These are phyloP conservation scores for Aspergillus amoenus DNA, from an alignment of 2,329 filamentous ascomycete species.

Conservation along the genomic window DNA sequence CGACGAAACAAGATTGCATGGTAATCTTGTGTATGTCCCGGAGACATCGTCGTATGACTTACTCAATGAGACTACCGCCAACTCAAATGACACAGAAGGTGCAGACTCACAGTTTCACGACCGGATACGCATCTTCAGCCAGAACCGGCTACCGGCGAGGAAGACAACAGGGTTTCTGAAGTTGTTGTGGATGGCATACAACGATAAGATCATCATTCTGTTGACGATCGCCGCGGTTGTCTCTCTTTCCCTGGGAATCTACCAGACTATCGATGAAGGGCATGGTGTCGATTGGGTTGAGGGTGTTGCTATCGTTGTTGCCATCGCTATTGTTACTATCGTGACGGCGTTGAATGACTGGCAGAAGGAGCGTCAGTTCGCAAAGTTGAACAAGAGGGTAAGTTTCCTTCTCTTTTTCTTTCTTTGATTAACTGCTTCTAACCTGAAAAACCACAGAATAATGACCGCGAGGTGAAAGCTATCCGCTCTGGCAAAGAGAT, in stretches of 20 bases:
- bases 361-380: slow-evolving; percentile 67
- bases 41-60: slow-evolving; percentile 46
- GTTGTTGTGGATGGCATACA: slow-evolving; percentile 68
- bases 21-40: slow-evolving; percentile 70
- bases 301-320: slow-evolving; percentile 65
- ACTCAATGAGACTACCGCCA: background rate
- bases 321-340: slow-evolving; percentile 63
- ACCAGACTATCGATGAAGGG: slow-evolving; percentile 59
- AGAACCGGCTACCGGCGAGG: slow-evolving; percentile 63
- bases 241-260: slow-evolving; percentile 68
- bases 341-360: slow-evolving; percentile 66
- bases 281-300: slow-evolving; percentile 64
- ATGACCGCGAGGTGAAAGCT: slow-evolving; percentile 65
- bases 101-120: slow-evolving; percentile 49
- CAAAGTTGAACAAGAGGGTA: slow-evolving; percentile 56
- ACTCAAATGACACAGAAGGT: slow-evolving; percentile 10
- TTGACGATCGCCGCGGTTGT: slow-evolving; percentile 67
- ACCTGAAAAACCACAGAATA: slow-evolving; percentile 50
- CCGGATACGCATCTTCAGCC: slow-evolving; percentile 59
- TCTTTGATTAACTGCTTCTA: background rate
- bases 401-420: slow-evolving; percentile 10
- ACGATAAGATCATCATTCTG: slow-evolving; percentile 71
- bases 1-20: slow-evolving; percentile 69
- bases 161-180: slow-evolving; percentile 61
- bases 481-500: slow-evolving; percentile 65